Conservation (phyloP, 768 basidiomycete species). For the Termitomyces sp. region DNA sequence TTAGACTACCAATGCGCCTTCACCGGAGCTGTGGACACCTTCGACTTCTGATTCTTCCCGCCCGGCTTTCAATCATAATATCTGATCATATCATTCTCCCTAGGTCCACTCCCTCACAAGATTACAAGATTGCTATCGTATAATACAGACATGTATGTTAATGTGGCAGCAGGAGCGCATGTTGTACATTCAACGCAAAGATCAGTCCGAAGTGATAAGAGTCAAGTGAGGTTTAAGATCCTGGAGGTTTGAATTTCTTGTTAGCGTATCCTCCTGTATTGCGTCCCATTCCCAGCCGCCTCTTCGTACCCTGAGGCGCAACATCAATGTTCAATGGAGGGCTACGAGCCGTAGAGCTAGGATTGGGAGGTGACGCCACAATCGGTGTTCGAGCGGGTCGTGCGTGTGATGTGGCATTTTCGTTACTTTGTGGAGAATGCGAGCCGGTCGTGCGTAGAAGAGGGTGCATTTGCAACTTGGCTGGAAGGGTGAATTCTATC, state of each 20-base stretch:
- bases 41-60: conserved; percentile 29
- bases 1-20: conserved; percentile 48
- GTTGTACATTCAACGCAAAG: not conserved
- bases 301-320: conserved; percentile 36
- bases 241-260: conserved; percentile 68
- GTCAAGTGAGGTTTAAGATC: conserved; percentile 14
- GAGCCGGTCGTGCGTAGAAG: not conserved
- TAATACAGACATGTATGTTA: not conserved
- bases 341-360: not conserved
- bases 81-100: conserved; percentile 1
- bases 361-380: conserved; percentile 10
- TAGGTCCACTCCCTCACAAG: conserved; percentile 1
- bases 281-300: conserved; percentile 63
- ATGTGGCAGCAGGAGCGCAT: not conserved
- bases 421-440: not conserved
- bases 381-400: not conserved
- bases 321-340: not conserved
- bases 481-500: not conserved
- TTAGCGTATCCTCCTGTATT: conserved; percentile 50
- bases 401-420: not conserved
- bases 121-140: not conserved
- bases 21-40: conserved; percentile 36
- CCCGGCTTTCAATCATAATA: not conserved
- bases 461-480: conserved; percentile 7
- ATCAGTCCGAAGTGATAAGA: not conserved